Percentiles rank a stretch among this genome's conserved stretches.
Evolutionary conservation across 2,329 filamentous ascomycete species (phyloP).

Genomic region (Ceratocystis diversiconidia): DNA sequence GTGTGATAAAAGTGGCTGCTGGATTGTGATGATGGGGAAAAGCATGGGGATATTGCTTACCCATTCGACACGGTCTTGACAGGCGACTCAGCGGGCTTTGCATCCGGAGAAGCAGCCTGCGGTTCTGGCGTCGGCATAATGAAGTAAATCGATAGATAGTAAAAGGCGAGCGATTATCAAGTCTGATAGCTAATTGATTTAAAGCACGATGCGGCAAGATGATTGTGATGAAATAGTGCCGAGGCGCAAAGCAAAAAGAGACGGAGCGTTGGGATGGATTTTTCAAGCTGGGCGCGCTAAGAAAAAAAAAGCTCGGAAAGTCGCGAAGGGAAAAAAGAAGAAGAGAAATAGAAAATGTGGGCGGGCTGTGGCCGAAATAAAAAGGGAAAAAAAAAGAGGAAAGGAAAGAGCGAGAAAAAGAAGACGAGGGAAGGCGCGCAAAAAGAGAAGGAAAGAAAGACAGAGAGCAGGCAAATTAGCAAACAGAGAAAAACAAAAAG

Average conservation of each 20-base stretch:
- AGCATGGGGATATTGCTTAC: slow-evolving; percentile 16
- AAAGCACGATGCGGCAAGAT: not conserved
- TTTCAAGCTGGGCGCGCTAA: slow-evolving; percentile 1
- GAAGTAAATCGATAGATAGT: not conserved
- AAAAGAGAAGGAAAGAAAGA: not conserved
- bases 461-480: not conserved
- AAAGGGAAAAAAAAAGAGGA: not conserved
- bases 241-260: not conserved
- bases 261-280: not conserved
- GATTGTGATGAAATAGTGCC: not conserved
- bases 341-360: slow-evolving; percentile 1
- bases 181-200: slow-evolving; percentile 3
- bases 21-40: slow-evolving; percentile 12
- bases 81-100: slow-evolving; percentile 10
- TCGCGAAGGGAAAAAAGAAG: not conserved
- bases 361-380: slow-evolving; percentile 8
- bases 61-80: slow-evolving; percentile 14
- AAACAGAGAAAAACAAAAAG: not conserved
- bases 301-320: not conserved
- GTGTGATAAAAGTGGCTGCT: not conserved
- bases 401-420: not conserved
- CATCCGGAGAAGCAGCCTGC: slow-evolving; percentile 2
- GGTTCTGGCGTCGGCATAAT: slow-evolving; percentile 17
- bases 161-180: not conserved
- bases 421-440: not conserved